Conservation (phyloP, 305 asterid genomes). For the Fraxinus velutina region DNA sequence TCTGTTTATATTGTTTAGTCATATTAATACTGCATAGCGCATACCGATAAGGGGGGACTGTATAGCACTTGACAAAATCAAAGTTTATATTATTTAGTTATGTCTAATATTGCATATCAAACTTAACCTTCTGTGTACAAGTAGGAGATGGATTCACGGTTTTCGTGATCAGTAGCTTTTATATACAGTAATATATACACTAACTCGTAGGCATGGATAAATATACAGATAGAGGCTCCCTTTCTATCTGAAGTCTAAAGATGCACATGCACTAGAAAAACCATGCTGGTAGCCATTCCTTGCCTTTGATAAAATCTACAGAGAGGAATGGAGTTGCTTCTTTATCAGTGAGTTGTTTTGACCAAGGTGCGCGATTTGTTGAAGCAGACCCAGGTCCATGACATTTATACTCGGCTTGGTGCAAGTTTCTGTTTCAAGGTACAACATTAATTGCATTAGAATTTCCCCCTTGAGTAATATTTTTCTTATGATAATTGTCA, state of each 20-base stretch:
- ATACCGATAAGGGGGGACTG: background rate
- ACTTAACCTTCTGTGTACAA: background rate
- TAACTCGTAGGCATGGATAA: background rate
- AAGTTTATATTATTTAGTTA: background rate
- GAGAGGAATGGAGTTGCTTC: slow-evolving; percentile 55
- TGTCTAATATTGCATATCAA: background rate
- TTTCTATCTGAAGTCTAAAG: background rate
- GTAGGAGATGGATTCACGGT: background rate
- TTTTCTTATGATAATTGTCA: background rate
- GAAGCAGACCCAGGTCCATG: slow-evolving; percentile 71
- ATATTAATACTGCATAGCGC: background rate
- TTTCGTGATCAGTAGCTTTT: background rate
- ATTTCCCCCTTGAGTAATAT: background rate
- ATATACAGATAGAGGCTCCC: slow-evolving; percentile 16
- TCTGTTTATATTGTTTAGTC: background rate
- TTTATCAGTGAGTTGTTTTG: slow-evolving; percentile 58
- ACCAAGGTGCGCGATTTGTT: slow-evolving; percentile 55
- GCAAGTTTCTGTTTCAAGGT: slow-evolving; percentile 44
- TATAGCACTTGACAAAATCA: background rate
- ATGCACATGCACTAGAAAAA: slow-evolving; percentile 28
- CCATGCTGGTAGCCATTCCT: slow-evolving; percentile 74
- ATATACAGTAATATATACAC: background rate
- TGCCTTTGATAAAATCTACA: slow-evolving; percentile 62
- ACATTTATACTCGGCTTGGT: slow-evolving; percentile 66
- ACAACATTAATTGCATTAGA: slow-evolving; percentile 2